A percentile compares a stretch with the other conserved stretches of the same genome.
These are phyloP conservation scores for Fusarium sambucinum DNA, from an alignment of 2,329 filamentous ascomycete species.

Conservation along the genomic window DNA sequence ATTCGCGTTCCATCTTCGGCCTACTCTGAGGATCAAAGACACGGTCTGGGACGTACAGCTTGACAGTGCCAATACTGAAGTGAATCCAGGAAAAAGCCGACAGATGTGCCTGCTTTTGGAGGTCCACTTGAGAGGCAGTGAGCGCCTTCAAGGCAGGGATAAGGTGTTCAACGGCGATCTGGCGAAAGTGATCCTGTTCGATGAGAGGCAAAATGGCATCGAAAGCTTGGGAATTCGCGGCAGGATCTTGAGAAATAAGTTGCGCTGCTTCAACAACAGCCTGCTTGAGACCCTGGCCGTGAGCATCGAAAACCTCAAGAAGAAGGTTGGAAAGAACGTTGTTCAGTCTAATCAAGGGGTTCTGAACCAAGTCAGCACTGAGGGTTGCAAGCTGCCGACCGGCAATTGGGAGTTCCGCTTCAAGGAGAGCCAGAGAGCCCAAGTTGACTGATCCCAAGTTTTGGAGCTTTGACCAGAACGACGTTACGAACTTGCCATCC, in stretches of 20 bases:
- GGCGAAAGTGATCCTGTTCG: conserved; percentile 53
- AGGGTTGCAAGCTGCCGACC: conserved; percentile 66
- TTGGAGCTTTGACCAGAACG: conserved; percentile 68
- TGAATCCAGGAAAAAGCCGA: conserved; percentile 76
- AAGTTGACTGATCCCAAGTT: conserved; percentile 66
- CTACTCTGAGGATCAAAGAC: conserved; percentile 83
- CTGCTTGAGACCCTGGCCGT: conserved; percentile 51
- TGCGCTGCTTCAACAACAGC: conserved; percentile 47
- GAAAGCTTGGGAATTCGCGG: conserved; percentile 29
- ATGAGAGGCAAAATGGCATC: conserved; percentile 43
- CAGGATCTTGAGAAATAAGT: conserved; percentile 29
- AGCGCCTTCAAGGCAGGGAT: conserved; percentile 61
- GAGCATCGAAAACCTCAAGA: conserved; percentile 56
- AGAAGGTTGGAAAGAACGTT: conserved; percentile 62
- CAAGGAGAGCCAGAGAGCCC: conserved; percentile 71
- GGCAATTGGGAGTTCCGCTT: conserved; percentile 73
- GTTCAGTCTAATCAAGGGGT: conserved; percentile 64
- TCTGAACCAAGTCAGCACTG: conserved; percentile 61
- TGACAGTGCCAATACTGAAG: conserved; percentile 79
- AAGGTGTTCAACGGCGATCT: conserved; percentile 58
- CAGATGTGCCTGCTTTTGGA: conserved; percentile 46
- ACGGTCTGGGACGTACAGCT: conserved; percentile 86
- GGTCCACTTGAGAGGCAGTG: conserved; percentile 44
- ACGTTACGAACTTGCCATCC: conserved; percentile 57
- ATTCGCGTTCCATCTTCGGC: conserved; percentile 73